Base-by-base conservation (phyloP, 208 protist genomes). In the Phytomonas francai region DNA sequence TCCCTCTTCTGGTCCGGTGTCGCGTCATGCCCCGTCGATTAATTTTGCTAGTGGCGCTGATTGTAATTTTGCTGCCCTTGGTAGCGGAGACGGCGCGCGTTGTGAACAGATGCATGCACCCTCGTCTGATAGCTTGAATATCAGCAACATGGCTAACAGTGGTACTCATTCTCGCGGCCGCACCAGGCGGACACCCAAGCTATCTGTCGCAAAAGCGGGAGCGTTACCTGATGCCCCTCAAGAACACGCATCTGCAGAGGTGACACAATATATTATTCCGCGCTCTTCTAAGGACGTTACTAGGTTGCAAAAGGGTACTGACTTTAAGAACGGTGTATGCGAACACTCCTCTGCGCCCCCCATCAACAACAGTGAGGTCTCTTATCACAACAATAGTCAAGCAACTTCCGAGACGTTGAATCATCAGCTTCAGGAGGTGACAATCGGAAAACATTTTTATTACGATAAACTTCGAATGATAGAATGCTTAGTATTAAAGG, bases 401-500 rank as follows among this genome's bases (percentile, higher is more conserved):
- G 5, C 25, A 54, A 54, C 8, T 4, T 54, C 45, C 19, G 45
- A 54, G 45, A 6, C 19, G 45, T 54, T 54, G 45, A 54, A 9
- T 54, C 45, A 54, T 5, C 45, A 54, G 45, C 8, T 54, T 1
- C 45, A 54, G 45, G 45, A 54, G 45, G 45, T 54, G 6, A 54
- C 45, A 54, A 4, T 74, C 45, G 84, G 89, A 59, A 74, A 82
- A 19, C 84, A 88, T 73, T 93, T 91, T 63, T 93, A 81, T 70
- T 93, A 91, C 67, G 88, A 90, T 65, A 95, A 92, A 74, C 76
- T 92, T 34, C 82, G 86, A 22, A 74, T 77, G 60, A 85, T 92
- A 57, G 85, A 92, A 71, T 71, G 67, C 33, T 65, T 95, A 11
- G 80, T 92, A 54, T 54, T 54, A 54, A 54, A 54, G 25, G 45